Evolutionary conservation across 495 filamentous ascomycete genomes (phyloP).

Genomic region (Xylaria castorea): DNA sequence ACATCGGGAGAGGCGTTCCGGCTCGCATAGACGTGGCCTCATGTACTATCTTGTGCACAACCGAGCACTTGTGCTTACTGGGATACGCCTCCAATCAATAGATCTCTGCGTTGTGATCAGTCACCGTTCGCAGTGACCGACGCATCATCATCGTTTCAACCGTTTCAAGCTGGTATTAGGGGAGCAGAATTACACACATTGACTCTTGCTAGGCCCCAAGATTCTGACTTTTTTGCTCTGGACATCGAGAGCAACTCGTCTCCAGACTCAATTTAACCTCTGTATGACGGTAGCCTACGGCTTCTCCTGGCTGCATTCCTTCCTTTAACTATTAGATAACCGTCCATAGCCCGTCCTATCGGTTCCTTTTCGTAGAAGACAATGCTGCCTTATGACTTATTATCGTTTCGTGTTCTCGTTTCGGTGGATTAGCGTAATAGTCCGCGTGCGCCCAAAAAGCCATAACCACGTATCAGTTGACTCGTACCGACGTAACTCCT

Average conservation of each 20-base stretch:
- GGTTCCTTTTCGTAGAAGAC: constrained; percentile 17
- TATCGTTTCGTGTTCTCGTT: constrained; percentile 40
- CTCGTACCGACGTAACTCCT: constrained; percentile 15
- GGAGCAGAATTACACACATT: constrained; percentile 2
- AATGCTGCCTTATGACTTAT: constrained; percentile 26
- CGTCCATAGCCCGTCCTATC: constrained; percentile 6
- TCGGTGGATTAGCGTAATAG: constrained; percentile 34
- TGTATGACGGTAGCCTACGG: constrained; percentile 11
- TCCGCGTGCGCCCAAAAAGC: constrained; percentile 34
- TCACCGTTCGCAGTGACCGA: constrained; percentile 5
- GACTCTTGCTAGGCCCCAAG: background rate
- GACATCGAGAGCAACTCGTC: constrained; percentile 5
- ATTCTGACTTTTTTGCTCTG: constrained; percentile 8
- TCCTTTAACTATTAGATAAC: constrained; percentile 15
- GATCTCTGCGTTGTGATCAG: background rate
- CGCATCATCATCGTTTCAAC: constrained; percentile 6
- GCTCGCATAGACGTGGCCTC: constrained; percentile 22
- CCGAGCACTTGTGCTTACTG: constrained; percentile 5
- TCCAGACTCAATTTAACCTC: constrained; percentile 18
- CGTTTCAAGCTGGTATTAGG: background rate
- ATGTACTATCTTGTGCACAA: background rate
- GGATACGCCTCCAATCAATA: background rate
- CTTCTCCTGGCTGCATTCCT: background rate
- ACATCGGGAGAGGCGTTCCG: constrained; percentile 28
- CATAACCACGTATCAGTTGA: constrained; percentile 30